phyloP scores from a whole-genome alignment of 257 asterid genomes.

The Scutellaria minor region DNA sequence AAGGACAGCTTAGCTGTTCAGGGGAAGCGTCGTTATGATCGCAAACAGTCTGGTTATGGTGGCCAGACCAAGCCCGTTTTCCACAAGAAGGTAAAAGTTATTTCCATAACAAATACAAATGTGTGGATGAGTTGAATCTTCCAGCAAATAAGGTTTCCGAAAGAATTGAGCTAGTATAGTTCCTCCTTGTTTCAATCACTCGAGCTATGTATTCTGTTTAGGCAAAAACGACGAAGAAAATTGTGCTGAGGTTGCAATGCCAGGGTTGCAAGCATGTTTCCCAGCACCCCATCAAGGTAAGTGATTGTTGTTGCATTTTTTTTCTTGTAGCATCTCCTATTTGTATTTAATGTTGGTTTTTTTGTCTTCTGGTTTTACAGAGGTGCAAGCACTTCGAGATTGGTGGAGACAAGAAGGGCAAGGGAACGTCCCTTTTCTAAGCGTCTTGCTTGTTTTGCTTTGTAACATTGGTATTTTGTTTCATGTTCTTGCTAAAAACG shows the following conservation, averaged over 20 bases:
- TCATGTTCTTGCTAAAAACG: slow-evolving; percentile 22
- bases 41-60: slow-evolving; percentile 88
- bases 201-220: neutral
- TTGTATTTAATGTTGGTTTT: neutral
- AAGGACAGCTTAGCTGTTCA: slow-evolving; percentile 75
- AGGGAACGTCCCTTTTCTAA: slow-evolving; percentile 59
- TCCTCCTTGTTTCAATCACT: too few species aligned
- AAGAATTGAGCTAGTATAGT: too few species aligned
- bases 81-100: slow-evolving; percentile 72
- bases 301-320: neutral
- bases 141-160: too few species aligned
- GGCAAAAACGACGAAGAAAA: slow-evolving; percentile 83
- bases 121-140: neutral
- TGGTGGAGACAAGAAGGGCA: slow-evolving; percentile 65
- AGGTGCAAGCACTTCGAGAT: slow-evolving; percentile 64
- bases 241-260: slow-evolving; percentile 73
- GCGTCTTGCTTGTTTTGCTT: slow-evolving; percentile 10
- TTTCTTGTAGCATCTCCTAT: neutral
- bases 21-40: slow-evolving; percentile 84
- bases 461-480: neutral
- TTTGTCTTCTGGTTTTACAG: slow-evolving; percentile 32
- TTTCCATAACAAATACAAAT: neutral
- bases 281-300: slow-evolving; percentile 74
- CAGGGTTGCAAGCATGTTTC: slow-evolving; percentile 76
- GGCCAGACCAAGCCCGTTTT: slow-evolving; percentile 89